These are phyloP conservation scores for Eutrema heterophyllum DNA, from an alignment of 345 rosid species.

Conservation along the genomic window DNA sequence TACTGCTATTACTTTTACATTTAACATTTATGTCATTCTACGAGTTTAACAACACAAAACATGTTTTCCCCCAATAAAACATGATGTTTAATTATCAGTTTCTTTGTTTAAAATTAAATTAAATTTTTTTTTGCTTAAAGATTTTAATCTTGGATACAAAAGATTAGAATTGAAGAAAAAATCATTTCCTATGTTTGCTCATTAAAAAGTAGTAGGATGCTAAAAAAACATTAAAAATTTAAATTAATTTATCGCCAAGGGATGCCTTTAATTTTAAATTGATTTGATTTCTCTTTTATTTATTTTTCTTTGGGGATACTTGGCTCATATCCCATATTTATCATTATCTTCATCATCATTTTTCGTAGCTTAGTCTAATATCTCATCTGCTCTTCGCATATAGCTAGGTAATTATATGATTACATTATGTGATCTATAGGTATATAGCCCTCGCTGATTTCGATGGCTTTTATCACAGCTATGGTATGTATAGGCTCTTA, in stretches of 20 bases:
- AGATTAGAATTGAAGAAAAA: neutral
- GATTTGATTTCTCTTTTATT: neutral
- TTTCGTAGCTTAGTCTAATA: slow-evolving; percentile 13
- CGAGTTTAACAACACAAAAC: neutral
- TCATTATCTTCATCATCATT: neutral
- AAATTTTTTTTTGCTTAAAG: neutral
- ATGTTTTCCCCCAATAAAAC: neutral
- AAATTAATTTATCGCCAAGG: neutral
- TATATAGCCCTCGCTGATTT: slow-evolving; percentile 26
- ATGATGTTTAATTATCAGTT: neutral
- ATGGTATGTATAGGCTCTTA: slow-evolving; percentile 6
- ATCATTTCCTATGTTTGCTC: neutral
- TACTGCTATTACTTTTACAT: neutral
- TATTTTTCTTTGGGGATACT: neutral
- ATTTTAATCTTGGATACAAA: neutral
- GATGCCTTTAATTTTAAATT: neutral
- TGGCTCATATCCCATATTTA: too few relatives aligned
- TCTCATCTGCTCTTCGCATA: neutral
- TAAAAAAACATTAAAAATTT: neutral
- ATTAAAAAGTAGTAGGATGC: neutral
- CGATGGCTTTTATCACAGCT: slow-evolving; percentile 22
- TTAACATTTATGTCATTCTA: neutral
- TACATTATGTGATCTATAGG: slow-evolving; percentile 16
- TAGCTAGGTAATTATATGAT: slow-evolving; percentile 9
- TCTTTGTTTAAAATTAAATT: neutral